Evolutionary conservation across 2,329 filamentous ascomycete species (phyloP), one percentile per base, ranked within the genome.

Genomic region (Coniella vitis): DNA sequence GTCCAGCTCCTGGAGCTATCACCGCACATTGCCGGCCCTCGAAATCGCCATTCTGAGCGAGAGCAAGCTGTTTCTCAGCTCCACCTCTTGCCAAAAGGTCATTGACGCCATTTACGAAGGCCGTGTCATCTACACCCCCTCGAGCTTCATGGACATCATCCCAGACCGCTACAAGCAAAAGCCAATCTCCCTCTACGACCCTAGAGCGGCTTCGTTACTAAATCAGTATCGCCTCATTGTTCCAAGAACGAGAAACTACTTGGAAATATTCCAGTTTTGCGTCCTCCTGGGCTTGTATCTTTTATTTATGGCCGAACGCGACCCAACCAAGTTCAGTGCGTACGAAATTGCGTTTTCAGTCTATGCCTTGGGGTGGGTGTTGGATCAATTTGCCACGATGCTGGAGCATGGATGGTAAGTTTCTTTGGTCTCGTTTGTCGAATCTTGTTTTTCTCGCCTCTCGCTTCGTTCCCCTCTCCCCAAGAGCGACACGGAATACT

Each of bases 191-290:
- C 69, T 93, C 0, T 93, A 93, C 63, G 83, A 90, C 59, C 88
- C 87, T 1, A 72, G 84, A 14, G 79, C 83, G 55, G 86, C 84
- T 4, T 86, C 86, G 1, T 62, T 90, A 21, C 73, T 94, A 19
- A 91, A 94, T 59, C 88, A 94, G 62, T 93, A 93, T 60, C 84
- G 88, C 1, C 75, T 94, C 7, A 85, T 90, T 55, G 88, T 94
- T 8, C 88, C 88, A 10, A 75, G 87, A 13, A 91, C 84, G 1
- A 74, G 88, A 48, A 90, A 86, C 60, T 68, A 85, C 22, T 74
- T 93, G 47, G 88, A 94, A 65, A 76, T 85, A 2, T 70, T 77
- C 16, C 86, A 93, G 58, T 94, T 93, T 61, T 59, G 83, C 22
- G 67, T 86, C 8, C 70, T 94, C 1, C 72, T 93, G 12, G 63